Conservation (phyloP, 306 rosid genomes). For the Medicago arabica region DNA sequence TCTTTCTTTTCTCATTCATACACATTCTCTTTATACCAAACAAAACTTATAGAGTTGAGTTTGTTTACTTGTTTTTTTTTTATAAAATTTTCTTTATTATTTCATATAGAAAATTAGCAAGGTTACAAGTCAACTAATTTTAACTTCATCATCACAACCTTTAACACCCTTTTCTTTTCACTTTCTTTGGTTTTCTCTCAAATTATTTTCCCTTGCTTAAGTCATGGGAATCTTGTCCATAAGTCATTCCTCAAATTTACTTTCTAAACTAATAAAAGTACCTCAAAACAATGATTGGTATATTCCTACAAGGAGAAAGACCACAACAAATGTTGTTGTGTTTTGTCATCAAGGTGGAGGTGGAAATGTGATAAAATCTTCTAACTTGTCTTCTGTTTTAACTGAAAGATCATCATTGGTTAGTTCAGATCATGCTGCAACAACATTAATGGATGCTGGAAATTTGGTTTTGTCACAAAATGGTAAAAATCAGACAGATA, state of each 20-base stretch:
- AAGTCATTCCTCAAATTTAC: conserved; percentile 51
- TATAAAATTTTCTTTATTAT: conserved; percentile 18
- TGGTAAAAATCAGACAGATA: conserved; percentile 54
- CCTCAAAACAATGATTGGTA: conserved; percentile 42
- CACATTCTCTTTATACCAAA: conserved; percentile 56
- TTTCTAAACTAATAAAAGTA: conserved; percentile 40
- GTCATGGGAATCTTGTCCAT: conserved; percentile 76
- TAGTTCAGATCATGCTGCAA: conserved; percentile 52
- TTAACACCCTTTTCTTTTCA: conserved; percentile 17
- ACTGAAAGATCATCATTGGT: conserved; percentile 42
- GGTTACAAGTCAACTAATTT: conserved; percentile 58
- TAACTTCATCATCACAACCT: conserved; percentile 45
- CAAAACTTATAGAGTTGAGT: conserved; percentile 52
- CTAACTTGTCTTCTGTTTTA: conserved; percentile 57
- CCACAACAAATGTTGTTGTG: conserved; percentile 48
- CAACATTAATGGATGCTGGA: conserved; percentile 60
- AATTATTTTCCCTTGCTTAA: conserved; percentile 23
- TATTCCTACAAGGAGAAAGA: conserved; percentile 49
- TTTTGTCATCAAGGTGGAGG: conserved; percentile 64
- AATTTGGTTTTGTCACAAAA: conserved; percentile 68
- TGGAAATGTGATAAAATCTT: conserved; percentile 59
- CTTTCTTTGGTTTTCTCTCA: conserved; percentile 24
- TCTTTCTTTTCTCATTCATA: conserved; percentile 33
- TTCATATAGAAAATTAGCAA: conserved; percentile 54
- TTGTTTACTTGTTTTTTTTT: conserved; percentile 64